Base-by-base conservation (phyloP, 345 rosid genomes). In the Melaleuca alternifolia region DNA sequence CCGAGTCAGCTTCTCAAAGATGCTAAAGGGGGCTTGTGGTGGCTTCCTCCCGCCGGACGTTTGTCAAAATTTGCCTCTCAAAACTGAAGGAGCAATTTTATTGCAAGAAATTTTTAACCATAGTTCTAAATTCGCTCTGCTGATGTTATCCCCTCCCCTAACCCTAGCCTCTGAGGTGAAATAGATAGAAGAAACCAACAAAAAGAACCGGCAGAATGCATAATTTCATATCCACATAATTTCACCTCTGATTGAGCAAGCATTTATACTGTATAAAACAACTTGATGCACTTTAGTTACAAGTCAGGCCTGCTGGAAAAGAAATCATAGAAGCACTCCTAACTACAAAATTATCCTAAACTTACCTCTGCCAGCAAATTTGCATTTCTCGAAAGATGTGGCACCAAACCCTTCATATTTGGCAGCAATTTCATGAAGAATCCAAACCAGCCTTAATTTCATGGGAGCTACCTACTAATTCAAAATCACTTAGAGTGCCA, bases 401-500 rank as follows among this genome's bases (percentile, higher is more conserved):
- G 95, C 85, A n/a, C 98, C 98, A 53, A 91, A 91, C 88, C 94
- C 98, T n/a, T n/a, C n/a, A n/a, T n/a, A n/a, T n/a, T n/a, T n/a
- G n/a, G n/a, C n/a, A n/a, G n/a, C n/a, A n/a, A n/a, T n/a, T n/a
- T n/a, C n/a, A n/a, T n/a, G n/a, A n/a, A n/a, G n/a, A n/a, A n/a
- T n/a, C n/a, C n/a, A n/a, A n/a, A n/a, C n/a, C n/a, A n/a, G n/a
- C n/a, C n/a, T n/a, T n/a, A n/a, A n/a, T n/a, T n/a, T n/a, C n/a
- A n/a, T n/a, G n/a, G n/a, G n/a, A n/a, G n/a, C n/a, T n/a, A n/a
- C n/a, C n/a, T n/a, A n/a, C n/a, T n/a, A n/a, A n/a, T n/a, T n/a
- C n/a, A n/a, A n/a, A n/a, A n/a, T n/a, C n/a, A n/a, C n/a, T n/a
- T n/a, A n/a, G n/a, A n/a, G n/a, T n/a, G n/a, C n/a, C n/a, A n/a